Percentiles rank a stretch among this genome's conserved stretches.
phyloP scores from a whole-genome alignment of 768 basidiomycete species.

The Auriscalpium vulgare region DNA sequence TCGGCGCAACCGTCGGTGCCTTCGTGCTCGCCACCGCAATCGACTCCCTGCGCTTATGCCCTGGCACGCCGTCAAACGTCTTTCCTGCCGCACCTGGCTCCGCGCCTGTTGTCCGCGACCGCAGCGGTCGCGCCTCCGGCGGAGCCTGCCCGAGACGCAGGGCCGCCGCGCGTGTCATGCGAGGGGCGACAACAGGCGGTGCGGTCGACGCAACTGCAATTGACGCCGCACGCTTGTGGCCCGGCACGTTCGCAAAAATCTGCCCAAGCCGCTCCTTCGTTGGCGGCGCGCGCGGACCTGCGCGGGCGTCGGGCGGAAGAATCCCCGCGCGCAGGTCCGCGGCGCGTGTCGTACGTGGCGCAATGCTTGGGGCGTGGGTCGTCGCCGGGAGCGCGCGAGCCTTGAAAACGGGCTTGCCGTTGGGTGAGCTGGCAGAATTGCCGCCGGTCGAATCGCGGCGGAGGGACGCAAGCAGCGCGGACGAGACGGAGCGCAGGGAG shows the following conservation, averaged over 20 bases:
- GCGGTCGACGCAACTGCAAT: conserved; percentile 71
- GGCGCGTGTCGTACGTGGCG: conserved; percentile 69
- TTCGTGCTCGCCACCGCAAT: conserved; percentile 56
- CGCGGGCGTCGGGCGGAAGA: conserved; percentile 31
- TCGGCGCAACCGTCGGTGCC: conserved; percentile 35
- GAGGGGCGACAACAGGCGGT: conserved; percentile 61
- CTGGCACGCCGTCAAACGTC: conserved; percentile 75
- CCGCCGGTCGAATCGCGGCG: conserved; percentile 31
- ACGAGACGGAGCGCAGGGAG: conserved; percentile 36
- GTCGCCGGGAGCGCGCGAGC: conserved; percentile 64
- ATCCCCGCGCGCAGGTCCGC: conserved; percentile 66
- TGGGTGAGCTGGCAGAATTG: conserved; percentile 34
- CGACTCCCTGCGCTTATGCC: conserved; percentile 73
- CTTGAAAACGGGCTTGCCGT: conserved; percentile 43
- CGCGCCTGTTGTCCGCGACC: conserved; percentile 16
- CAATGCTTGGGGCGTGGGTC: conserved; percentile 54
- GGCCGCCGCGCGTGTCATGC: conserved; percentile 71
- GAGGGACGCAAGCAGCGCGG: conserved; percentile 39
- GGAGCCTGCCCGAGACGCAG: conserved; percentile 47
- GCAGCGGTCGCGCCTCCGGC: conserved; percentile 27
- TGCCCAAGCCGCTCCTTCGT: conserved; percentile 53
- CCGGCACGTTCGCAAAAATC: conserved; percentile 74
- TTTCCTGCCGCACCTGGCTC: conserved; percentile 23
- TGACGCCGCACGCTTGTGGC: conserved; percentile 64
- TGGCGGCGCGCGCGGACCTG: conserved; percentile 40